A percentile compares a stretch with the other conserved stretches of the same genome.
Evolutionary conservation across 2,329 filamentous ascomycete genomes (phyloP).

Genomic region (Cercospora nicotianae): DNA sequence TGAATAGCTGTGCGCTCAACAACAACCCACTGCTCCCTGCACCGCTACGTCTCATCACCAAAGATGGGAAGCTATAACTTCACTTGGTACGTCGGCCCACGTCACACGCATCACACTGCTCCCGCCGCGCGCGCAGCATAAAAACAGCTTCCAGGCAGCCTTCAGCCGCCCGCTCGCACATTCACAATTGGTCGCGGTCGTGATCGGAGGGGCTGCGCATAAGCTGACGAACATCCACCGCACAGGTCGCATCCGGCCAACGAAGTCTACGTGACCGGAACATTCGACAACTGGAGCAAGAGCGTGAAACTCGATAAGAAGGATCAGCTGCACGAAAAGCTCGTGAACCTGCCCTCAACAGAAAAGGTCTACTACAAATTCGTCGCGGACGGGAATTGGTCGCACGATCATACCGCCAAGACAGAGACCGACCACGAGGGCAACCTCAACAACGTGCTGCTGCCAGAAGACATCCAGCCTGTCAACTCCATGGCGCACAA

Average conservation of each 20-base stretch:
- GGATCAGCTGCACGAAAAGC: conserved; percentile 73
- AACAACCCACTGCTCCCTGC: conserved; percentile 6
- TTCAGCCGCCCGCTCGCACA: conserved; percentile 22
- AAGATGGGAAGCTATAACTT: conserved; percentile 68
- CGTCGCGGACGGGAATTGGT: conserved; percentile 91
- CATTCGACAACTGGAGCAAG: conserved; percentile 92
- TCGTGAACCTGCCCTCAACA: conserved; percentile 65
- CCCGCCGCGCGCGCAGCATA: not conserved
- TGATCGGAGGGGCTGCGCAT: conserved; percentile 17
- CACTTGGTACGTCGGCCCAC: conserved; percentile 61
- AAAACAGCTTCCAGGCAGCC: conserved; percentile 7
- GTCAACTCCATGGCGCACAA: conserved; percentile 45
- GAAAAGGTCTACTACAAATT: conserved; percentile 97
- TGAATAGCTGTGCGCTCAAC: conserved; percentile 1
- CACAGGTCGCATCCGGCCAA: conserved; percentile 62
- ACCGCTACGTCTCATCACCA: conserved; percentile 24
- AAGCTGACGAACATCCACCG: conserved; percentile 21
- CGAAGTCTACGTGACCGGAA: conserved; percentile 92
- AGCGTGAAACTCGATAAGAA: conserved; percentile 78
- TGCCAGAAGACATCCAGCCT: conserved; percentile 66
- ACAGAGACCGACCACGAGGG: conserved; percentile 79
- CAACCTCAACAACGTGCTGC: conserved; percentile 91
- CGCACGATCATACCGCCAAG: conserved; percentile 74
- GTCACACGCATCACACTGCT: not conserved
- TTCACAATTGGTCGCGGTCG: conserved; percentile 5